phyloP scores from a whole-genome alignment of 306 rosid species.

The Comarum palustre region DNA sequence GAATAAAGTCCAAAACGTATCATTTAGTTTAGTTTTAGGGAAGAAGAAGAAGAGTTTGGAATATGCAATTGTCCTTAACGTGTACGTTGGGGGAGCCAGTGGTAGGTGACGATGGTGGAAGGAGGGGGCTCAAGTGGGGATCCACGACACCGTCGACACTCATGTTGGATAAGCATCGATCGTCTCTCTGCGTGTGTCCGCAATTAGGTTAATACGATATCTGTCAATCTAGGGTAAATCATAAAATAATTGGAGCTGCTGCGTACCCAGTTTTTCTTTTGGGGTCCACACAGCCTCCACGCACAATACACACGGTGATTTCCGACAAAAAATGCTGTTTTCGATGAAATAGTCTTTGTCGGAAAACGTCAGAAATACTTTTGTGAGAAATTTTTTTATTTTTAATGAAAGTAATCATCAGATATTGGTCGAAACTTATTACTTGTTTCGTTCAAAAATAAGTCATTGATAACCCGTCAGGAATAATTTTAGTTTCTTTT shows the following conservation, averaged over 20 bases:
- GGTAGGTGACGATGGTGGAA: slow-evolving; percentile 35
- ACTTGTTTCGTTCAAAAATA: too few species aligned
- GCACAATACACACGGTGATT: too few species aligned
- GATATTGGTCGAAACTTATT: too few species aligned
- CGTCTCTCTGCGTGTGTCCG: neutral
- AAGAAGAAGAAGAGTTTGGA: neutral
- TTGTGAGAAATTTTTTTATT: too few species aligned
- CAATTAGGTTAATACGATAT: neutral
- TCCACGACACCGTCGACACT: slow-evolving; percentile 12
- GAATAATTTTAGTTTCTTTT: too few species aligned
- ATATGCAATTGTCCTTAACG: slow-evolving; percentile 56
- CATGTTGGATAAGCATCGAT: neutral
- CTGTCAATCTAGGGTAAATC: slow-evolving; percentile 16
- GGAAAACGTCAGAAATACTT: too few species aligned
- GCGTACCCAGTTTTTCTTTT: neutral
- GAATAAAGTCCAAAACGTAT: slow-evolving; percentile 18
- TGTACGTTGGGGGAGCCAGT: slow-evolving; percentile 60
- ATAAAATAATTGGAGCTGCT: slow-evolving; percentile 9
- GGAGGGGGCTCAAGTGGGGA: slow-evolving; percentile 1
- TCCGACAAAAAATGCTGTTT: too few species aligned
- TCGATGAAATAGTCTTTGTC: too few species aligned
- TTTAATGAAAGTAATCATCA: too few species aligned
- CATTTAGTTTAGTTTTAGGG: neutral
- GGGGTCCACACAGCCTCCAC: too few species aligned
- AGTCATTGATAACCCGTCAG: too few species aligned